These are phyloP conservation scores for Aulographum hederae DNA, from an alignment of 2,329 filamentous ascomycete species.

Conservation along the genomic window DNA sequence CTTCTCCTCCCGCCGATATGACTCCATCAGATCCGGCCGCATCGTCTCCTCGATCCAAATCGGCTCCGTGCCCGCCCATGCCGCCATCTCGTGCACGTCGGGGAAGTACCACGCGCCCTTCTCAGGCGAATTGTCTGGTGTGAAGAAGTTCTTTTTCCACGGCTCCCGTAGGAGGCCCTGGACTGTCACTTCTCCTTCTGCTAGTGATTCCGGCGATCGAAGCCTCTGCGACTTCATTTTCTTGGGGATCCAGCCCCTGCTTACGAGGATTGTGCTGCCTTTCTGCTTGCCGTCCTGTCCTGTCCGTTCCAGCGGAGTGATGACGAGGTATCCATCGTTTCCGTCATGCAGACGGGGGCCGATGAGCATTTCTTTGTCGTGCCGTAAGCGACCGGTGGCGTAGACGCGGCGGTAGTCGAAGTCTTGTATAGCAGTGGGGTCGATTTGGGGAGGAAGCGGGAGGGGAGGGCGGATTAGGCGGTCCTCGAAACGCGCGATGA, in stretches of 20 bases:
- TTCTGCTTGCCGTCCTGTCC: slow-evolving; percentile 11
- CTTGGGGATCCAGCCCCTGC: slow-evolving; percentile 82
- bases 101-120: slow-evolving; percentile 86
- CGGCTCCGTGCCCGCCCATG: slow-evolving; percentile 59
- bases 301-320: slow-evolving; percentile 70
- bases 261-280: slow-evolving; percentile 60
- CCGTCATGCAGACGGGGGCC: slow-evolving; percentile 81
- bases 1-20: slow-evolving; percentile 56
- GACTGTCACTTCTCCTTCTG: slow-evolving; percentile 52
- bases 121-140: slow-evolving; percentile 72
- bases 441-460: slow-evolving; percentile 66
- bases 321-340: slow-evolving; percentile 74
- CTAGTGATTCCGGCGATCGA: slow-evolving; percentile 25
- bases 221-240: slow-evolving; percentile 42
- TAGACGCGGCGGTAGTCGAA: slow-evolving; percentile 84
- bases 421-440: slow-evolving; percentile 62
- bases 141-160: slow-evolving; percentile 97
- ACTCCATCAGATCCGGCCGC: slow-evolving; percentile 58
- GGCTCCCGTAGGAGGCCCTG: slow-evolving; percentile 75
- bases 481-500: slow-evolving; percentile 85
- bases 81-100: slow-evolving; percentile 82
- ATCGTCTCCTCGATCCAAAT: slow-evolving; percentile 96
- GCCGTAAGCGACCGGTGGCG: slow-evolving; percentile 54
- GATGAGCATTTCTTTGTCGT: slow-evolving; percentile 92
- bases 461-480: slow-evolving; percentile 71